Evolutionary conservation across 2,329 filamentous ascomycete species (phyloP).

Genomic region (Fusarium illudens): DNA sequence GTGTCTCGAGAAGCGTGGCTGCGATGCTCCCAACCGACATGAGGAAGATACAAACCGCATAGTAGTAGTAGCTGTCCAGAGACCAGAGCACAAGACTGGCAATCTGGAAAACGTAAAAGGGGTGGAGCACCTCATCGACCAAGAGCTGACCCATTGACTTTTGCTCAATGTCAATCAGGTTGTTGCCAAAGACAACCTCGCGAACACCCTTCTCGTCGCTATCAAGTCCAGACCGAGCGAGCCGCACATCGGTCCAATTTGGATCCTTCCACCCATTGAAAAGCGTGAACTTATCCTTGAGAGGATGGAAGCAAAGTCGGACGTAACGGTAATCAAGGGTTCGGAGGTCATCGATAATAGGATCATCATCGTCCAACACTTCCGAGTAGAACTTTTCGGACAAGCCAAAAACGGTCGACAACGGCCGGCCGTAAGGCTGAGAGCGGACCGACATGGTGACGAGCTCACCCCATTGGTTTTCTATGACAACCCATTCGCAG

Average conservation of each 20-base stretch:
- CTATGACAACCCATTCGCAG: conserved; percentile 91
- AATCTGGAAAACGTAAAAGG: conserved; percentile 98
- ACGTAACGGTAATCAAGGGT: conserved; percentile 94
- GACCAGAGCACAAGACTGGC: conserved; percentile 96
- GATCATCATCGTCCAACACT: conserved; percentile 71
- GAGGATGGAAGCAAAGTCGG: conserved; percentile 87
- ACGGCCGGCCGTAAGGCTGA: conserved; percentile 61
- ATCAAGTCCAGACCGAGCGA: conserved; percentile 81
- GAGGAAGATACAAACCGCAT: conserved; percentile 91
- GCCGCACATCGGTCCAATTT: conserved; percentile 79
- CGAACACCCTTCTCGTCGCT: conserved; percentile 86
- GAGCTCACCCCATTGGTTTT: conserved; percentile 98
- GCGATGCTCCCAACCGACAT: conserved; percentile 94
- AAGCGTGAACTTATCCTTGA: conserved; percentile 87
- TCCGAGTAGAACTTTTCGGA: conserved; percentile 67
- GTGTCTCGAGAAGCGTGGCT: conserved; percentile 89
- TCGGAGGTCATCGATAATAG: conserved; percentile 76
- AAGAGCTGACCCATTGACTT: conserved; percentile 85
- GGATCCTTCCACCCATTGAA: conserved; percentile 95
- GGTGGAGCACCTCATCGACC: conserved; percentile 94
- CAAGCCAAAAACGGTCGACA: conserved; percentile 73
- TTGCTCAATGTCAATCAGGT: conserved; percentile 91
- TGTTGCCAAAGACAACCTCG: conserved; percentile 86
- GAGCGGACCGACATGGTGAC: conserved; percentile 73
- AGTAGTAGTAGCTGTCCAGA: conserved; percentile 96